These are phyloP conservation scores for Thuja plicata DNA, from an alignment of 83 land plant genomes.

Conservation along the genomic window DNA sequence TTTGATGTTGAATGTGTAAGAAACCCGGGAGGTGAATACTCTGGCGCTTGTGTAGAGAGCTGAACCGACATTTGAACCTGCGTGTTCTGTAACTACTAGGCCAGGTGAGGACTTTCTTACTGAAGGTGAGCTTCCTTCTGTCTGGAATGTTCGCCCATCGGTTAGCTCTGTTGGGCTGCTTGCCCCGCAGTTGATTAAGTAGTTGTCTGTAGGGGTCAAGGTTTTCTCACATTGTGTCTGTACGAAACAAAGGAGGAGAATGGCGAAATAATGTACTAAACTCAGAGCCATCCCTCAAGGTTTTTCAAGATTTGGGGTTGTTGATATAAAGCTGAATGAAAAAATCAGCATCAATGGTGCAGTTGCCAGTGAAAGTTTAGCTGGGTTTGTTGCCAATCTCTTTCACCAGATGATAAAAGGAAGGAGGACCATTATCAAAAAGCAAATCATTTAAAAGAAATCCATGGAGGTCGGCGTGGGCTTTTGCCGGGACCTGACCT, in stretches of 20 bases:
- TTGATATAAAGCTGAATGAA: not conserved
- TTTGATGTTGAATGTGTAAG: slow-evolving; percentile 40
- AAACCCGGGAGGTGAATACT: slow-evolving; percentile 35
- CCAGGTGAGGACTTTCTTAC: slow-evolving; percentile 22
- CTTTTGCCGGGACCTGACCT: no score
- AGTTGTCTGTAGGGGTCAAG: slow-evolving; percentile 37
- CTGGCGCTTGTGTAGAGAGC: slow-evolving; percentile 43
- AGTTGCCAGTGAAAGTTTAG: not conserved
- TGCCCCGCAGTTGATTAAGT: slow-evolving; percentile 54
- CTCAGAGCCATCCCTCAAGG: not conserved
- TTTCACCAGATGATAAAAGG: not conserved
- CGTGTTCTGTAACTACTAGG: slow-evolving; percentile 3
- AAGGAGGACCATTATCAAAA: not conserved
- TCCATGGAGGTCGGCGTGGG: no score
- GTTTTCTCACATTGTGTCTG: not conserved
- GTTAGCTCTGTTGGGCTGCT: slow-evolving; percentile 9
- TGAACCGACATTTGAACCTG: slow-evolving; percentile 16
- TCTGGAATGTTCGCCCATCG: slow-evolving; percentile 46
- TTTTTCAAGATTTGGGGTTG: not conserved
- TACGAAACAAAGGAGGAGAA: not conserved
- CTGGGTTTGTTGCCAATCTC: not conserved
- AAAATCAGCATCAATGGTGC: not conserved
- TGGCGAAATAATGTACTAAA: not conserved
- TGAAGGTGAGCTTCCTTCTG: slow-evolving; percentile 32
- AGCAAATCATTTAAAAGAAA: no score